A percentile compares a stretch with the other conserved stretches of the same genome.
Evolutionary conservation across 225 moss, liverwort and hornwort genomes (phyloP).

Genomic region (Climacium dendroides): DNA sequence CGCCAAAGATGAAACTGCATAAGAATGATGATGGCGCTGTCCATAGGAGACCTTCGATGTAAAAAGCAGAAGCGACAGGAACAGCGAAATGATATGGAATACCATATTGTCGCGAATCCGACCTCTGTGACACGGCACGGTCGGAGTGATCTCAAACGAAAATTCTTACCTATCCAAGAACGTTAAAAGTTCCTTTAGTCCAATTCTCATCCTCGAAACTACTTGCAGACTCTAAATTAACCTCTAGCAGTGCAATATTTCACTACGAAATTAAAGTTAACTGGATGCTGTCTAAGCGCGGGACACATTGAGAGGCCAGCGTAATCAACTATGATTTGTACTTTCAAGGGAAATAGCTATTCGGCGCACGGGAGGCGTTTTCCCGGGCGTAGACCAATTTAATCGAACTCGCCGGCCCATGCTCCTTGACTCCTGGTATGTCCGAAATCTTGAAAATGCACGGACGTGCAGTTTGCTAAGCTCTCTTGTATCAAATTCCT

Average conservation of each 20-base stretch:
- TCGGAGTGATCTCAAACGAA: not conserved
- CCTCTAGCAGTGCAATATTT: not conserved
- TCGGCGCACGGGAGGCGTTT: not conserved
- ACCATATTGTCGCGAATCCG: not conserved
- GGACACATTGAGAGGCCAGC: not conserved
- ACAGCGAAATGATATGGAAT: not conserved
- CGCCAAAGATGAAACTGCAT: slow-evolving; percentile 14
- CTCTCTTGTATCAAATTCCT: not conserved
- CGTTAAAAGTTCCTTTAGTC: not conserved
- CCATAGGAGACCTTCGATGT: slow-evolving; percentile 1
- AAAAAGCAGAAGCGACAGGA: slow-evolving; percentile 19
- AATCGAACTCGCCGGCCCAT: not conserved
- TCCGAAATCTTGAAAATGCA: not conserved
- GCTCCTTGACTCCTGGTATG: not conserved
- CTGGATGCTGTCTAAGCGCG: not conserved
- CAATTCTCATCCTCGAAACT: not conserved
- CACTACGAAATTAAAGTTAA: not conserved
- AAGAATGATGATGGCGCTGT: not conserved
- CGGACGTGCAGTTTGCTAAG: not conserved
- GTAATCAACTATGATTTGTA: not conserved
- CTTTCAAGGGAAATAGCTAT: not conserved
- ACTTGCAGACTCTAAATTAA: not conserved
- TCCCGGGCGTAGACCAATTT: too few species aligned
- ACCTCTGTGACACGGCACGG: not conserved
- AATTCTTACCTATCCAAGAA: not conserved